These are phyloP conservation scores for Candida succiphila DNA, from an alignment of 805 yeast species.

Conservation along the genomic window DNA sequence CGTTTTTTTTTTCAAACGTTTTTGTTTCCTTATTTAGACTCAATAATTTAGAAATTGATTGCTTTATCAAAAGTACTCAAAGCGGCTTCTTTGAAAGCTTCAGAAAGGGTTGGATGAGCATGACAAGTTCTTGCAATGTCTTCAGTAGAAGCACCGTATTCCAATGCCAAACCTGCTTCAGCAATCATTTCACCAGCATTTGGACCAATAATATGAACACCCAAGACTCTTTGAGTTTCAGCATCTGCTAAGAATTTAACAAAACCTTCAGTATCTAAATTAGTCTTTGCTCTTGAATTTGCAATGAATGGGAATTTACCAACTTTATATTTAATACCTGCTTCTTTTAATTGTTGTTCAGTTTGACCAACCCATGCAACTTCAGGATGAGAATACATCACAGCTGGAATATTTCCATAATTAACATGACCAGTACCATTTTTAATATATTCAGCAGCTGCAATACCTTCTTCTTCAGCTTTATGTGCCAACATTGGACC, in stretches of 20 bases:
- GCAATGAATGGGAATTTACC: slow-evolving; percentile 99
- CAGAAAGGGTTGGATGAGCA: slow-evolving; percentile 97
- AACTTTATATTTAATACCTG: slow-evolving; percentile 82
- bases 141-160: slow-evolving; percentile 98
- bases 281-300: slow-evolving; percentile 98
- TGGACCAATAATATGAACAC: slow-evolving; percentile 95
- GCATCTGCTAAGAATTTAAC: slow-evolving; percentile 95
- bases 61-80: slow-evolving; percentile 87
- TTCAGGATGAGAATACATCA: slow-evolving; percentile 99
- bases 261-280: slow-evolving; percentile 93
- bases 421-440: slow-evolving; percentile 95
- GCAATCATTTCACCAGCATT: slow-evolving; percentile 99
- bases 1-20: neutral
- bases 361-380: slow-evolving; percentile 99
- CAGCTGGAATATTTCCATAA: slow-evolving; percentile 96
- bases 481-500: slow-evolving; percentile 99
- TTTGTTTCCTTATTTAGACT: neutral
- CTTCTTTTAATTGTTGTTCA: slow-evolving; percentile 89
- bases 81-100: slow-evolving; percentile 98
- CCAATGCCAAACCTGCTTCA: slow-evolving; percentile 94
- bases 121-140: slow-evolving; percentile 97
- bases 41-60: slow-evolving; percentile 54
- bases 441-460: slow-evolving; percentile 93
- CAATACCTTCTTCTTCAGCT: slow-evolving; percentile 99
- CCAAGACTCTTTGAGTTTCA: slow-evolving; percentile 92